Conservation (phyloP, 1,139 yeast species). For the Geotrichum restrictum region DNA sequence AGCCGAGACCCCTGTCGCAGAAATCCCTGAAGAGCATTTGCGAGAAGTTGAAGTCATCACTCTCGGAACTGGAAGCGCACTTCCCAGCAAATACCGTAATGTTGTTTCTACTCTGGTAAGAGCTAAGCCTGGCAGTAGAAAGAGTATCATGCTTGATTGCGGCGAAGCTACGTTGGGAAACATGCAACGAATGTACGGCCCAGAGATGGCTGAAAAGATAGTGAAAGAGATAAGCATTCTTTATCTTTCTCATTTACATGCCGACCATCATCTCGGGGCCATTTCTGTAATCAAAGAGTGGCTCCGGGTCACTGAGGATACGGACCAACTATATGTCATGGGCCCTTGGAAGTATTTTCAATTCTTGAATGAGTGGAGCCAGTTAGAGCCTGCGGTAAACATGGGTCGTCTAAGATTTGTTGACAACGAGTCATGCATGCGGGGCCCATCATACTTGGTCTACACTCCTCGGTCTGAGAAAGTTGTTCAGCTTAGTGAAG, state of each 20-base stretch:
- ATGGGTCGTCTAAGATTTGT: conserved; percentile 49
- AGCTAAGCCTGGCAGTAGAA: conserved; percentile 19
- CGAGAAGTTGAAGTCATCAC: conserved; percentile 58
- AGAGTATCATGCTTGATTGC: conserved; percentile 63
- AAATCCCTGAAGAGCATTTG: conserved; percentile 14
- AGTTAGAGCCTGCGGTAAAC: conserved; percentile 49
- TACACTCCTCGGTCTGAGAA: not conserved
- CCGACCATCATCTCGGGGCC: conserved; percentile 92
- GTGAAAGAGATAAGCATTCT: conserved; percentile 59
- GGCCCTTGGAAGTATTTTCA: conserved; percentile 72
- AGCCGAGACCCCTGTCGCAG: conserved; percentile 3
- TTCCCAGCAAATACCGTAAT: conserved; percentile 81
- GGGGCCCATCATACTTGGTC: conserved; percentile 29
- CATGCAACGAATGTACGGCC: conserved; percentile 59
- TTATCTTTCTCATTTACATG: conserved; percentile 87
- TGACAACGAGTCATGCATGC: conserved; percentile 63
- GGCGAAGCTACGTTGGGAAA: conserved; percentile 91
- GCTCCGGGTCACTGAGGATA: conserved; percentile 44
- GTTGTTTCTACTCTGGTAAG: conserved; percentile 52
- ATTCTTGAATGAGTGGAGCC: conserved; percentile 69
- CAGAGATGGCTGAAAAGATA: conserved; percentile 42
- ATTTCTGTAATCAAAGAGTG: conserved; percentile 66
- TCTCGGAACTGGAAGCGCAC: conserved; percentile 90
- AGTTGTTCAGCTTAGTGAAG: not conserved
- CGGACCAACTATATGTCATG: conserved; percentile 49